Percentiles rank a stretch among this genome's conserved stretches.
Conservation (phyloP, 179 eudicot species). For the Gypsophila paniculata region DNA sequence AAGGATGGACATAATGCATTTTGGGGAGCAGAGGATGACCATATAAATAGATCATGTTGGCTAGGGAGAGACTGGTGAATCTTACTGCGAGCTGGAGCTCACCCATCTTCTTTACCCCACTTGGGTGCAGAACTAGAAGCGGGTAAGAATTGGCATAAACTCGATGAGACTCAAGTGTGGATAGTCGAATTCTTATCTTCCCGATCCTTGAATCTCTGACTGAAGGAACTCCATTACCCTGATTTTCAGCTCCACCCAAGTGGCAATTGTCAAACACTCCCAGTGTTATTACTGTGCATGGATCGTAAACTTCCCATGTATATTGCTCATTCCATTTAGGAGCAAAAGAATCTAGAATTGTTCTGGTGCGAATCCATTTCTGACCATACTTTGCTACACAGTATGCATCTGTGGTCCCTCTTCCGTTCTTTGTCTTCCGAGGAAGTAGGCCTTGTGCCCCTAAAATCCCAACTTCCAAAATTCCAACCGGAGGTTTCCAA, state of each 20-base stretch:
- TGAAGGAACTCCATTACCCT: slow-evolving; percentile 26
- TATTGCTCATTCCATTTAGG: slow-evolving; percentile 45
- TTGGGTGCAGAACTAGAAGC: slow-evolving; percentile 35
- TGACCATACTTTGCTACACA: slow-evolving; percentile 41
- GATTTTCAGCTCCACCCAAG: slow-evolving; percentile 38
- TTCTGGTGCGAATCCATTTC: slow-evolving; percentile 40
- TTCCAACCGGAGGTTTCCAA: slow-evolving; percentile 34
- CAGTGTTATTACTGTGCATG: slow-evolving; percentile 36
- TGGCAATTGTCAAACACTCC: slow-evolving; percentile 43
- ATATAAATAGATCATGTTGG: slow-evolving; percentile 38
- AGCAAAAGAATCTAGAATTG: slow-evolving; percentile 35
- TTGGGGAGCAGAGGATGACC: slow-evolving; percentile 40
- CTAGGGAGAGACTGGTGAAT: slow-evolving; percentile 39
- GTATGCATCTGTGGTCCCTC: slow-evolving; percentile 41
- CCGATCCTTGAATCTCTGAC: slow-evolving; percentile 39
- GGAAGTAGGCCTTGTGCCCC: slow-evolving; percentile 35
- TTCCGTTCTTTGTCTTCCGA: slow-evolving; percentile 37
- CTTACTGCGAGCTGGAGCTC: slow-evolving; percentile 40
- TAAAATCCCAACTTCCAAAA: slow-evolving; percentile 31
- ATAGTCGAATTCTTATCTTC: slow-evolving; percentile 36
- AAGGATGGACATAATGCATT: slow-evolving; percentile 42
- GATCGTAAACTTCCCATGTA: slow-evolving; percentile 43
- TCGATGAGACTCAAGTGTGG: slow-evolving; percentile 38
- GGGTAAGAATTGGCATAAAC: slow-evolving; percentile 46
- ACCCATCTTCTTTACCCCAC: slow-evolving; percentile 38